Percentiles rank a stretch among this genome's conserved stretches.
phyloP scores from a whole-genome alignment of 2,329 filamentous ascomycete species.

The Cordyceps cateniannulata region DNA sequence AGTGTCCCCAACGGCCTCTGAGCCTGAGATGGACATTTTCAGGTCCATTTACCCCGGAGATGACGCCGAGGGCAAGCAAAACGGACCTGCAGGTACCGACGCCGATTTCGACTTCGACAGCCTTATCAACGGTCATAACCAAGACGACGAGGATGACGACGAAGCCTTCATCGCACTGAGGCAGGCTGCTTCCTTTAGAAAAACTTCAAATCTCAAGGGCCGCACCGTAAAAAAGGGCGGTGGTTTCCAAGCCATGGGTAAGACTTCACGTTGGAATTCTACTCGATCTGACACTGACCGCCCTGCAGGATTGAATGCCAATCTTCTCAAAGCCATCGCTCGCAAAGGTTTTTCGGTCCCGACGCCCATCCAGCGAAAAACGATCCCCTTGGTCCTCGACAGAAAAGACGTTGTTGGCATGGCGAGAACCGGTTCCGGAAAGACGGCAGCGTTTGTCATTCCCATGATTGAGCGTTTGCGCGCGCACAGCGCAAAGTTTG shows the following conservation, averaged over 20 bases:
- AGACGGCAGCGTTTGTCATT: constrained; percentile 96
- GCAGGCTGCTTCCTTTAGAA: constrained; percentile 83
- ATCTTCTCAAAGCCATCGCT: constrained; percentile 82
- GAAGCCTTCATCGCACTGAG: constrained; percentile 86
- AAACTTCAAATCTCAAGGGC: constrained; percentile 73
- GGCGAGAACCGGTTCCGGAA: constrained; percentile 97
- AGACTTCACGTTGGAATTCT: background rate
- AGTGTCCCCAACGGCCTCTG: constrained; percentile 75
- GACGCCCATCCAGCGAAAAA: constrained; percentile 94
- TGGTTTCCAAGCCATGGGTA: constrained; percentile 92
- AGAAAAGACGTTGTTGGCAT: constrained; percentile 96
- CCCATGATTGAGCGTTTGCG: constrained; percentile 96
- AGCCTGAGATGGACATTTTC: constrained; percentile 88
- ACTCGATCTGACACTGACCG: background rate
- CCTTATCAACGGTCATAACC: constrained; percentile 47
- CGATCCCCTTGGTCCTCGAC: constrained; percentile 85
- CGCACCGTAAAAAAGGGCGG: constrained; percentile 89
- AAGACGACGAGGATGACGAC: constrained; percentile 59
- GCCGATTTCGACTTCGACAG: constrained; percentile 52
- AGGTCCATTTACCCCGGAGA: constrained; percentile 64
- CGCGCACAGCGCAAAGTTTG: constrained; percentile 78
- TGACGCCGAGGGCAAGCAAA: constrained; percentile 39
- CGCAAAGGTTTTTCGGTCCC: constrained; percentile 94
- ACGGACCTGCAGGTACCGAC: constrained; percentile 24
- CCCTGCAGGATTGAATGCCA: constrained; percentile 61